These are phyloP conservation scores for Nidula microcarpa DNA, from an alignment of 768 basidiomycete genomes.

Conservation along the genomic window DNA sequence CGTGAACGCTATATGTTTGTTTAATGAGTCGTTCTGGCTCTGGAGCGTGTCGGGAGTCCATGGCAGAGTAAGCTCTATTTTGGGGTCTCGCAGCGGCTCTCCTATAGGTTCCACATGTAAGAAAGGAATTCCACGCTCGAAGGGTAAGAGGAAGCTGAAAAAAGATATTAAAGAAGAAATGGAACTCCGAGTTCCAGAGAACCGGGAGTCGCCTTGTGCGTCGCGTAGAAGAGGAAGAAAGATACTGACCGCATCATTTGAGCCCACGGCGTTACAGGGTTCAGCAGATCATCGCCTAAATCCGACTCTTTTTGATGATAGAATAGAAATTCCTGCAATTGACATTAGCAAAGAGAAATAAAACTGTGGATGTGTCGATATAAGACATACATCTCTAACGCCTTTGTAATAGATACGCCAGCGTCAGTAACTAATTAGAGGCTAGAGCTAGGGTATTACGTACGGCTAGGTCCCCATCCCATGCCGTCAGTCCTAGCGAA, in stretches of 20 bases:
- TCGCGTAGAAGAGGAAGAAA: neutral
- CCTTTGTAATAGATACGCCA: conserved; percentile 22
- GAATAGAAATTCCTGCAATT: conserved; percentile 69
- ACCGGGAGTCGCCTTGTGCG: neutral
- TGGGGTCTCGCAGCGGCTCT: conserved; percentile 20
- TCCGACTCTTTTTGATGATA: conserved; percentile 80
- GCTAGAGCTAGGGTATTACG: conserved; percentile 26
- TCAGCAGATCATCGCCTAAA: conserved; percentile 47
- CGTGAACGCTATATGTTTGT: conserved; percentile 81
- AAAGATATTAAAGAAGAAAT: neutral
- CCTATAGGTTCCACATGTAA: conserved; percentile 6
- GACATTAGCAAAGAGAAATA: no score
- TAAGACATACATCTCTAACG: conserved; percentile 45
- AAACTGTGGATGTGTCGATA: neutral
- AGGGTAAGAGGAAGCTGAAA: neutral
- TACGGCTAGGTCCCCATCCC: conserved; percentile 84
- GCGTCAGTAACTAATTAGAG: conserved; percentile 4
- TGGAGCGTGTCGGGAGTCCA: conserved; percentile 31
- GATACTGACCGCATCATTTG: conserved; percentile 62
- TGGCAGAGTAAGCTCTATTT: conserved; percentile 25
- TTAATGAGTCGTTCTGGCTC: conserved; percentile 71
- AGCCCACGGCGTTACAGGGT: conserved; percentile 70
- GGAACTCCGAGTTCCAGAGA: neutral
- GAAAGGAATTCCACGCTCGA: no score
- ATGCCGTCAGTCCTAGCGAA: conserved; percentile 52